These are phyloP conservation scores for Solanum chilense DNA, from an alignment of 257 asterid genomes.

Conservation along the genomic window DNA sequence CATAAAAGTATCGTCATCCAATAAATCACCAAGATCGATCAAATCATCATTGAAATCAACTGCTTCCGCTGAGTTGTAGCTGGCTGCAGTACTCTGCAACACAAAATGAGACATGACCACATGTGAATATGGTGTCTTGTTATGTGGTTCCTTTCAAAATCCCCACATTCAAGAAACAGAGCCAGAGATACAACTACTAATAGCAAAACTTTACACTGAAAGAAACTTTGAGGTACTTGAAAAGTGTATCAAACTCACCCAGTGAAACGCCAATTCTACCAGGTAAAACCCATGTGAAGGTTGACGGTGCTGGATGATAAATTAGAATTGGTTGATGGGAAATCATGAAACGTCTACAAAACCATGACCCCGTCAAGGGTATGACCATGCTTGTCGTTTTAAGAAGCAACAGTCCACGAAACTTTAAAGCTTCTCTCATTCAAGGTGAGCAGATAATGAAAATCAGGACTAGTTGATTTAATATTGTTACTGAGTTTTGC, in stretches of 20 bases:
- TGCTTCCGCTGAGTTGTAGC: conserved; percentile 32
- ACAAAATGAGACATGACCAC: not conserved
- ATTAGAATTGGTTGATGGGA: not conserved
- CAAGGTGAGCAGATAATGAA: not conserved
- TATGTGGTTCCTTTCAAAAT: not conserved
- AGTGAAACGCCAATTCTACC: not conserved
- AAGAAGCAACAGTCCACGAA: not conserved
- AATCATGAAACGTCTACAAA: not conserved
- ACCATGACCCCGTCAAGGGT: not conserved
- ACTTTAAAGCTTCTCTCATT: not conserved
- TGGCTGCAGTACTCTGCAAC: conserved; percentile 48
- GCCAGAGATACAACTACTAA: not conserved
- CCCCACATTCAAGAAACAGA: not conserved
- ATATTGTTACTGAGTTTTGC: not conserved
- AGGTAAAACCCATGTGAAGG: not conserved
- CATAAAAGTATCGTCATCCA: conserved; percentile 62
- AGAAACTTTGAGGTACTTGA: not conserved
- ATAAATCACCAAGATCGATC: conserved; percentile 55
- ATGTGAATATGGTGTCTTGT: not conserved
- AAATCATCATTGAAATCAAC: conserved; percentile 54
- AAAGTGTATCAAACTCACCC: not conserved
- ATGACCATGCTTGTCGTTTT: not conserved
- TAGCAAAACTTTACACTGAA: not conserved
- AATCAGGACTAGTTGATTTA: not conserved
- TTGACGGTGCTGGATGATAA: not conserved